Evolutionary conservation across 106 monocot genomes (phyloP), one percentile per base, ranked within the genome.

Genomic region (Narthecium ossifragum): DNA sequence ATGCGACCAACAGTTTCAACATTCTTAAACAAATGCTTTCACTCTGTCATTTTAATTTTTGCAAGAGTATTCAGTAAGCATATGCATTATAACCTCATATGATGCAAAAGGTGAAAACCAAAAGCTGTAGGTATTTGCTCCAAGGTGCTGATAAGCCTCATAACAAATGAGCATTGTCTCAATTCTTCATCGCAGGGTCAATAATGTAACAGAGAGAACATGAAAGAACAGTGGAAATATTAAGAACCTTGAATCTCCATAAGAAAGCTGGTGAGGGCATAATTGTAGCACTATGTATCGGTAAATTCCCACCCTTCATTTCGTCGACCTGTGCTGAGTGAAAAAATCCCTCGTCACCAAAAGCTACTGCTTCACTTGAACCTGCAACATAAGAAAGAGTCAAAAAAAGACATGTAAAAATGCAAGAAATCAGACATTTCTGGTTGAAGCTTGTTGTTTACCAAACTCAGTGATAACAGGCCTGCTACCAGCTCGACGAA

Each of bases 241-340:
- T 28, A 62, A n/a, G 2, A 17, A 85, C 80, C 77, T 85, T 85
- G 36, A 86, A 78, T 67, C 90, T 81, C 85, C 85, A 85, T 47
- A 85, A 69, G 73, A 90, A 64, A 61, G 77, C 40, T 24, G 78
- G 82, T 40, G 90, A 90, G 34, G 85, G 90, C 65, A 79, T 66
- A 46, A 90, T 71, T 26, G 67, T 66, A 38, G 52, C 64, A 34
- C n/a, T 47, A 61, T 72, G 69, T n/a, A 75, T 45, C 47, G 69
- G 32, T 23, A 73, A 63, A 60, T 14, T 76, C 24, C 31, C 64
- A 65, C 50, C 67, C 76, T 85, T 90, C 72, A 82, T 82, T 38
- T 82, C 73, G 69, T 56, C 56, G 46, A 34, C 27, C 46, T 76
- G 64, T 33, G 49, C 21, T 36, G 48, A 46, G 57, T 64, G 41